These are phyloP conservation scores for Prunus mume DNA, from an alignment of 306 rosid species.

Conservation along the genomic window DNA sequence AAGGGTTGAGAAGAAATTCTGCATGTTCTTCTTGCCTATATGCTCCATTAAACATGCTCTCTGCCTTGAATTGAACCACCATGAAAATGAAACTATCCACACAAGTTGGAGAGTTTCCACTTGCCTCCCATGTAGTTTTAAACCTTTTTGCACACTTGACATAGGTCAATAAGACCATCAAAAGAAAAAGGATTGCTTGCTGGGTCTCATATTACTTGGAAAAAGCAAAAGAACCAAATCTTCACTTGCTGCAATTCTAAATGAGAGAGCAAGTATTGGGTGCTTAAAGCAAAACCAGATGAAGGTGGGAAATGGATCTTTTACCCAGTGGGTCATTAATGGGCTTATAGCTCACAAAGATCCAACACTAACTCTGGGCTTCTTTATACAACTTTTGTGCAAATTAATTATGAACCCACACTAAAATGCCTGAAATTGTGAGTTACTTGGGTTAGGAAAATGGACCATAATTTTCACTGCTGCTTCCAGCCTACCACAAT, in stretches of 20 bases:
- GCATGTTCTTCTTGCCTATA: neutral
- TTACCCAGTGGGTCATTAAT: neutral
- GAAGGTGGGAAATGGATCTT: neutral
- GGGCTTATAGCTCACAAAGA: neutral
- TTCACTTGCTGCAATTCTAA: neutral
- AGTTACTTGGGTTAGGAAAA: no score
- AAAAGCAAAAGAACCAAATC: neutral
- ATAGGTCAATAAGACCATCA: neutral
- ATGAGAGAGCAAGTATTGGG: neutral
- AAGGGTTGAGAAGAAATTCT: neutral
- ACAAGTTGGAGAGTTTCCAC: constrained; percentile 1
- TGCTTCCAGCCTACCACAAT: no score
- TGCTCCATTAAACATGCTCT: constrained; percentile 11
- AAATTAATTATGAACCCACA: no score
- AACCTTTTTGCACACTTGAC: neutral
- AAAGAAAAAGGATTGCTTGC: neutral
- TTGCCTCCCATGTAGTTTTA: neutral
- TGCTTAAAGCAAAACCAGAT: neutral
- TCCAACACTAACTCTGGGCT: neutral
- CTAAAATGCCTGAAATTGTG: no score
- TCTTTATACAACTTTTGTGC: neutral
- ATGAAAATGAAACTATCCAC: constrained; percentile 1
- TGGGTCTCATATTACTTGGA: neutral
- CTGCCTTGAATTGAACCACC: neutral
- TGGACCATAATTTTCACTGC: no score